Base-by-base conservation (phyloP, 2,329 filamentous ascomycete species). In the Trichoderma atroviride region DNA sequence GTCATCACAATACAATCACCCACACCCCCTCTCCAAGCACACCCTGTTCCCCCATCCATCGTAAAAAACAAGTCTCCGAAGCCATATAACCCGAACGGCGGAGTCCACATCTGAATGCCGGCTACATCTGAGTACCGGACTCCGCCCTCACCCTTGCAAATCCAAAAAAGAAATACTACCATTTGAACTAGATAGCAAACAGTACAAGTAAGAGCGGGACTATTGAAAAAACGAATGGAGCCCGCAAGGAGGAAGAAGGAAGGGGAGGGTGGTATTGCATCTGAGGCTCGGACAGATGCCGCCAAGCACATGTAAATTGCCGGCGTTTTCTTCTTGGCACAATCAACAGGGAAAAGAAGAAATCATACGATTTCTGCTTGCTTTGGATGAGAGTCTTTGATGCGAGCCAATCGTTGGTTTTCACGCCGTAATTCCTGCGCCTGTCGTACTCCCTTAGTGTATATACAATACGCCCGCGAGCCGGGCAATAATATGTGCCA, bases 51-150 rank as follows among this genome's bases (percentile, higher is more conserved):
- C 37, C 7, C 16, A 19, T 40, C 40, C 19, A 27, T 27, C 16
- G 40, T n/a, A 5, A 19, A 55, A 55, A 55, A 31, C 14, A 37
- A 58, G 33, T 35, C 33, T 35, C 55, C 19, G 11, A 31, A n/a
- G n/a, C 13, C 2, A 56, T 6, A 13, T 13, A 22, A n/a, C 5
- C 14, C 27, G 2, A 16, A 43, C 7, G 27, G 14, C 63, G 63
- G 63, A 67, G 29, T 57, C 19, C 55, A 67, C 63, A 67, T 67
- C 55, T 67, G 63, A 67, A 19, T 37, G 31, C 63, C 55, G 55
- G 14, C 52, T 19, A 57, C 55, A 57, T 57, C 29, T 57, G 55
- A 57, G 55, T 1, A 33, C 55, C 63, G 63, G 63, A 56, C n/a
- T 27, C 27, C 53, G n/a, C 52, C 62, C 5, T 29, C 29, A 29